These are phyloP conservation scores for Lasiosphaeriaceae sp. DNA, from an alignment of 495 filamentous ascomycete species.

Conservation along the genomic window DNA sequence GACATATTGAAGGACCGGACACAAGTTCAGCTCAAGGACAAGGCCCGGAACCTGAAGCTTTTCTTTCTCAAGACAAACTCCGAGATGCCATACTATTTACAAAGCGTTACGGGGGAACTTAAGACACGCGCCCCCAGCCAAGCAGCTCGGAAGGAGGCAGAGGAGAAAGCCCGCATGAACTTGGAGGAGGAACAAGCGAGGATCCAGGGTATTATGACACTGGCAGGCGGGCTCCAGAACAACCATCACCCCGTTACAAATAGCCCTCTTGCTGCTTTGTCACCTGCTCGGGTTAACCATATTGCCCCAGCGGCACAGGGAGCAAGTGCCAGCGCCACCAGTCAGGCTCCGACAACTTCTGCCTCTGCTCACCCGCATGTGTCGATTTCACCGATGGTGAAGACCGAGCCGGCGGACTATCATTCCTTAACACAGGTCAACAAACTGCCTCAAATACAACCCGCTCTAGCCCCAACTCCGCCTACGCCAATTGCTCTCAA, in stretches of 20 bases:
- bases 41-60: conserved; percentile 89
- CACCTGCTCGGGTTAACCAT: conserved; percentile 14
- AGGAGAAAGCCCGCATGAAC: conserved; percentile 62
- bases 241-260: conserved; percentile 20
- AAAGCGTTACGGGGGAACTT: conserved; percentile 88
- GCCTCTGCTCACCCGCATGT: conserved; percentile 8
- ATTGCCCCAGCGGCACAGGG: conserved; percentile 8
- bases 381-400: conserved; percentile 20
- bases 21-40: conserved; percentile 94
- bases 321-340: not conserved
- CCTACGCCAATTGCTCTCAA: conserved; percentile 14
- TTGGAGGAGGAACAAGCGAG: conserved; percentile 68
- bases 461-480: conserved; percentile 23
- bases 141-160: conserved; percentile 75
- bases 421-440: conserved; percentile 12
- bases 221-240: conserved; percentile 39
- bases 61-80: conserved; percentile 93
- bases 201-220: conserved; percentile 63
- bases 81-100: conserved; percentile 87
- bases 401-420: conserved; percentile 22
- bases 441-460: conserved; percentile 27
- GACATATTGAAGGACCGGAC: conserved; percentile 88
- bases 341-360: not conserved
- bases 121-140: conserved; percentile 86
- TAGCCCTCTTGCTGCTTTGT: conserved; percentile 9